A percentile compares a stretch with the other conserved stretches of the same genome.
phyloP scores from a whole-genome alignment of 2,329 filamentous ascomycete species.

The Fusarium sp. region DNA sequence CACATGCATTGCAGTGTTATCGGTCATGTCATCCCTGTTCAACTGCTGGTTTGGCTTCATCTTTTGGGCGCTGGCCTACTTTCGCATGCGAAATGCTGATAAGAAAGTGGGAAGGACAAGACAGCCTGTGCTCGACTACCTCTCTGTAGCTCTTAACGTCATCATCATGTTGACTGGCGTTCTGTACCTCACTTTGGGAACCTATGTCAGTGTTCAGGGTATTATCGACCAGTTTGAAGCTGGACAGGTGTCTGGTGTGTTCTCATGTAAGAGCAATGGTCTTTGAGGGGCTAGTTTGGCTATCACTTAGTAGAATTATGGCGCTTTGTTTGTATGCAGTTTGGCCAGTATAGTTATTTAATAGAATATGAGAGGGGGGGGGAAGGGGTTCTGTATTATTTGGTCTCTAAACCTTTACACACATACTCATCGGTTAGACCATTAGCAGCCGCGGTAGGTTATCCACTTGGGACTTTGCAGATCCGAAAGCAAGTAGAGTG shows the following conservation, averaged over 20 bases:
- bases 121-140: slow-evolving; percentile 60
- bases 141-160: slow-evolving; percentile 75
- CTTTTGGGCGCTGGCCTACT: slow-evolving; percentile 87
- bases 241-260: slow-evolving; percentile 75
- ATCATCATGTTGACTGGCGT: slow-evolving; percentile 78
- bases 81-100: slow-evolving; percentile 77
- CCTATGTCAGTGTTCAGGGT: slow-evolving; percentile 79
- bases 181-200: slow-evolving; percentile 83
- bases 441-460: background rate
- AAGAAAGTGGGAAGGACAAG: slow-evolving; percentile 62
- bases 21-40: slow-evolving; percentile 84
- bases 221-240: slow-evolving; percentile 79
- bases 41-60: slow-evolving; percentile 96
- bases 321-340: background rate
- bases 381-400: background rate
- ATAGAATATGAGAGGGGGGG: background rate
- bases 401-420: background rate
- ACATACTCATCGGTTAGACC: background rate
- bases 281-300: slow-evolving; percentile 52
- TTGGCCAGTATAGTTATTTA: background rate
- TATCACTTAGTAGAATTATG: background rate
- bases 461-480: background rate
- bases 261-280: slow-evolving; percentile 79
- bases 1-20: slow-evolving; percentile 59
- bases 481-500: background rate